Conservation (phyloP, 306 rosid genomes). For the Corylus heterophylla region DNA sequence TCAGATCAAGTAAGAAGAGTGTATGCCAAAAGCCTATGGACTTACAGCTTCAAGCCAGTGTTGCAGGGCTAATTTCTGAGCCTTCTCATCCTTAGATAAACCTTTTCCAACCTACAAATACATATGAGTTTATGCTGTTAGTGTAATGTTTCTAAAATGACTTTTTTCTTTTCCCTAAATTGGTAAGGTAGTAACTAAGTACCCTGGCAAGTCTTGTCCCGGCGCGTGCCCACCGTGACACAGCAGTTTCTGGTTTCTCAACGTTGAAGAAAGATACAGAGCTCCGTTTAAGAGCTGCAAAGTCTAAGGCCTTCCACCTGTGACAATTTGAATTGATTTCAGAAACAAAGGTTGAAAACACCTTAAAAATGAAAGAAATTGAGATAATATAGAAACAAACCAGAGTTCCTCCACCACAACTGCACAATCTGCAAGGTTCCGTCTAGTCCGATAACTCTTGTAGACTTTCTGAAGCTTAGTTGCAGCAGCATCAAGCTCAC, state of each 20-base stretch:
- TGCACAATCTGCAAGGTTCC: constrained; percentile 62
- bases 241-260: constrained; percentile 48
- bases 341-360: neutral
- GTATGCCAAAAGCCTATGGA: neutral
- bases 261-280: constrained; percentile 49
- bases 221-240: constrained; percentile 46
- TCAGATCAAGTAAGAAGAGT: neutral
- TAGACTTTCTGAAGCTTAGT: constrained; percentile 57
- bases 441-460: constrained; percentile 54
- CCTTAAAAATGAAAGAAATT: neutral
- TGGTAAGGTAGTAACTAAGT: neutral
- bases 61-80: constrained; percentile 53
- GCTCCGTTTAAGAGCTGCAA: constrained; percentile 44
- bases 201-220: constrained; percentile 58
- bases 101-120: constrained; percentile 50
- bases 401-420: constrained; percentile 56
- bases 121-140: neutral
- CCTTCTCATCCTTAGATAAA: constrained; percentile 48
- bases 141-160: neutral
- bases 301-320: constrained; percentile 63
- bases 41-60: constrained; percentile 67
- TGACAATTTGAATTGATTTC: neutral
- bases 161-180: neutral
- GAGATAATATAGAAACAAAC: constrained; percentile 20
- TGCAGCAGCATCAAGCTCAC: constrained; percentile 50